Percentiles rank a stretch among this genome's conserved stretches.
These are phyloP conservation scores for Flueggea neowawraea DNA, from an alignment of 441 rosid species.

Conservation along the genomic window DNA sequence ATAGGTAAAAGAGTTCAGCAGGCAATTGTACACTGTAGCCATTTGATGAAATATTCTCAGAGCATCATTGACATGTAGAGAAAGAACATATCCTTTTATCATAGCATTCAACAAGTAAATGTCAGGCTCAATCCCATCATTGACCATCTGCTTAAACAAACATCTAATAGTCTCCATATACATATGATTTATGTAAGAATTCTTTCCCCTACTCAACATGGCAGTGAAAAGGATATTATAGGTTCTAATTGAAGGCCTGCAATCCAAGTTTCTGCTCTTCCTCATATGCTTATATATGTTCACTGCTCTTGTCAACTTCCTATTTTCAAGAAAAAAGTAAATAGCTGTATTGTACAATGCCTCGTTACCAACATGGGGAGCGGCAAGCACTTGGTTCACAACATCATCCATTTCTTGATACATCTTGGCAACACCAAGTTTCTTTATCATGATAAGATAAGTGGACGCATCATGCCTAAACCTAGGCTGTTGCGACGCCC, in stretches of 20 bases:
- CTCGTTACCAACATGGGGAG: constrained; percentile 67
- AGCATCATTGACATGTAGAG: constrained; percentile 91
- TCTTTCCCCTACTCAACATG: constrained; percentile 70
- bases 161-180: constrained; percentile 83
- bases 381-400: constrained; percentile 75
- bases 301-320: constrained; percentile 84
- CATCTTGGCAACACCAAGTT: constrained; percentile 84
- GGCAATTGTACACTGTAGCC: constrained; percentile 63
- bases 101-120: constrained; percentile 71
- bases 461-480: constrained; percentile 63
- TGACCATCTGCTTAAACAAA: constrained; percentile 79
- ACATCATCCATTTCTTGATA: constrained; percentile 85
- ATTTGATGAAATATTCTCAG: constrained; percentile 88
- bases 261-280: constrained; percentile 50
- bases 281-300: constrained; percentile 81
- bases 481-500: constrained; percentile 84
- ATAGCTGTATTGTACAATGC: constrained; percentile 68
- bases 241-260: constrained; percentile 71
- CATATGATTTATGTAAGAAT: constrained; percentile 66
- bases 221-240: constrained; percentile 78
- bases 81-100: constrained; percentile 85
- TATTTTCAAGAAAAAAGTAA: constrained; percentile 72
- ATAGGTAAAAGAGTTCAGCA: constrained; percentile 74
- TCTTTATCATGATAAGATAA: constrained; percentile 66
- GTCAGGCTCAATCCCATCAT: constrained; percentile 84